These are phyloP conservation scores for Rickenella mellea DNA, from an alignment of 768 basidiomycete genomes.

Conservation along the genomic window DNA sequence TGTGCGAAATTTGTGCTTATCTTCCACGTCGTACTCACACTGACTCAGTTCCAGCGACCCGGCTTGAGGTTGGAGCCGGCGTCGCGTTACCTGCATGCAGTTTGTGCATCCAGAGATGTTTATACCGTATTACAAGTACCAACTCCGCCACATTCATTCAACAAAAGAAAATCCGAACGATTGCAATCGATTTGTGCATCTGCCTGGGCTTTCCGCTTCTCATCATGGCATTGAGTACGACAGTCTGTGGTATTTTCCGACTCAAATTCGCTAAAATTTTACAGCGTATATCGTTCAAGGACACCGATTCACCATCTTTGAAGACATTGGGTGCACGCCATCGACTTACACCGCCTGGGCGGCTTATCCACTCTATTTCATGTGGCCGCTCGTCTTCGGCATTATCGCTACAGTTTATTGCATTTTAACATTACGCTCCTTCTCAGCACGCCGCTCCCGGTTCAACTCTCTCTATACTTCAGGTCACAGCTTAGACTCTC, in stretches of 20 bases:
- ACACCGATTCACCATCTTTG: neutral
- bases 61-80: neutral
- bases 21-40: too few relatives aligned
- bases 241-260: neutral
- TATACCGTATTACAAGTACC: neutral
- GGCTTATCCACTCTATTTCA: conserved; percentile 19
- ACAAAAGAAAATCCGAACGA: neutral
- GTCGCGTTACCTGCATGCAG: neutral
- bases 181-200: conserved; percentile 17
- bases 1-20: conserved; percentile 20
- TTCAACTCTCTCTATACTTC: too few relatives aligned
- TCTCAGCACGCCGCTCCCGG: too few relatives aligned
- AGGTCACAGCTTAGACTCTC: too few relatives aligned
- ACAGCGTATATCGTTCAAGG: neutral
- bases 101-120: neutral
- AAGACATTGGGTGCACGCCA: conserved; percentile 7
- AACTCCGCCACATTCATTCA: too few relatives aligned
- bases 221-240: conserved; percentile 14
- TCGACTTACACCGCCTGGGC: conserved; percentile 20
- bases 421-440: too few relatives aligned
- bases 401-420: conserved; percentile 19
- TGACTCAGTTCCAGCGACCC: too few relatives aligned
- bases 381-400: conserved; percentile 16
- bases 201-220: conserved; percentile 22
- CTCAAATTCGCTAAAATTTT: neutral